These are phyloP conservation scores for Metarhizium robertsii DNA, from an alignment of 2,329 filamentous ascomycete species.

Conservation along the genomic window DNA sequence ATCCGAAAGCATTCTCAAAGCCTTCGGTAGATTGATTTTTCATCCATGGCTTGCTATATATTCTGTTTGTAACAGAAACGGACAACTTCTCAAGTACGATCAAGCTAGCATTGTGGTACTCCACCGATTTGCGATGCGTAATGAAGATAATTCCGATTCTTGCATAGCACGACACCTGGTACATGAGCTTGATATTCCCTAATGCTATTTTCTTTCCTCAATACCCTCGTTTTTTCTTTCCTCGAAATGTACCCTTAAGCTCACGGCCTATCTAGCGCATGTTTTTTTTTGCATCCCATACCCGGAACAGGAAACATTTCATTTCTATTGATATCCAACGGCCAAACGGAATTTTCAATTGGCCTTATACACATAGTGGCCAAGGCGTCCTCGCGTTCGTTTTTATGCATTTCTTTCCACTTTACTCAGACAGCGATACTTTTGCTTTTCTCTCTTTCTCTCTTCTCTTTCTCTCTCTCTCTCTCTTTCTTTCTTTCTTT, in stretches of 20 bases:
- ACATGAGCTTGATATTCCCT: not conserved
- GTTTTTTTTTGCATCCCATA: not conserved
- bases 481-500: not conserved
- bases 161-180: not conserved
- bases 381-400: not conserved
- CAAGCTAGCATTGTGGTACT: not conserved
- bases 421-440: not conserved
- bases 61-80: not conserved
- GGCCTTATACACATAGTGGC: not conserved
- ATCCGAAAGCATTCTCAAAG: constrained; percentile 48
- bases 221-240: not conserved
- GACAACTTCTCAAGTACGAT: not conserved
- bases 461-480: not conserved
- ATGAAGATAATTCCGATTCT: not conserved
- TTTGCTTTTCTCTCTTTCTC: not conserved
- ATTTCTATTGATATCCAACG: not conserved
- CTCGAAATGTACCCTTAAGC: not conserved
- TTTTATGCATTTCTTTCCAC: not conserved
- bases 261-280: not conserved
- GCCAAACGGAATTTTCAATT: not conserved
- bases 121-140: not conserved
- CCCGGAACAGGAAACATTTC: not conserved
- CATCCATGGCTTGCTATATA: not conserved
- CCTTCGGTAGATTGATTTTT: constrained; percentile 29
- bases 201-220: not conserved